Base-by-base conservation (phyloP, 768 basidiomycete genomes). In the Lentinula boryana region DNA sequence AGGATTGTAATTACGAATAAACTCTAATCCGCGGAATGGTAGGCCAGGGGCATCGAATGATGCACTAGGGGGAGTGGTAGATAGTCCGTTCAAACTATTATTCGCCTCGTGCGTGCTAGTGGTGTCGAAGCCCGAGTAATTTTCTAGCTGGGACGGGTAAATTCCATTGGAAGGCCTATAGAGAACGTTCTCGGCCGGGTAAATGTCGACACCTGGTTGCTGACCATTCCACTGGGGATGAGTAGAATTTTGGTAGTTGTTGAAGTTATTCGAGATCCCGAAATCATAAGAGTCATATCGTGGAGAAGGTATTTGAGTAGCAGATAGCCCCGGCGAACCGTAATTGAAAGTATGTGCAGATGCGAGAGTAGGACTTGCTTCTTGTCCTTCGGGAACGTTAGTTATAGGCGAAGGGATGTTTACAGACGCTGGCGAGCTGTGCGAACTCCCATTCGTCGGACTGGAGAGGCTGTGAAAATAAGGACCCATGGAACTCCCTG, bases 21-120 rank as follows among this genome's bases (percentile, higher is more conserved):
- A 94, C 66, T 94, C 92, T 35, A 93, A 78, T 9, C 91, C 92
- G 33, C 84, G 81, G 77, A 93, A 94, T 1, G 91, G 92, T n/a
- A 93, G 76, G 41, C 89, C 89, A 23, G 85, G 78, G 8, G 84
- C 84, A 63, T 86, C 77, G 69, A 91, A 91, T 4, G 80, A 77
- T n/a, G 87, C 71, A 5, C 79, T 81, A 12, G 86, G 82, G 2
- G 87, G 82, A 10, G 85, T 83, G 10, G 80, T 81, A 5, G 84
- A 85, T 35, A 82, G 73, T 4, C 78, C 78, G 54, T 72, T 66
- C 62, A 81, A 64, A 21, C 69, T 68, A 40, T 68, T 66, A 49
- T 71, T 68, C 56, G 77, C 64, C 61, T 80, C 79, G n/a, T 76
- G 61, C 13, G 46, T 23, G 46, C 46, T 18, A n/a, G 69, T 64